Percentiles rank a stretch among this genome's conserved stretches.
These are phyloP conservation scores for Ganoderma sp. DNA, from an alignment of 1,284 basidiomycete species.

Conservation along the genomic window DNA sequence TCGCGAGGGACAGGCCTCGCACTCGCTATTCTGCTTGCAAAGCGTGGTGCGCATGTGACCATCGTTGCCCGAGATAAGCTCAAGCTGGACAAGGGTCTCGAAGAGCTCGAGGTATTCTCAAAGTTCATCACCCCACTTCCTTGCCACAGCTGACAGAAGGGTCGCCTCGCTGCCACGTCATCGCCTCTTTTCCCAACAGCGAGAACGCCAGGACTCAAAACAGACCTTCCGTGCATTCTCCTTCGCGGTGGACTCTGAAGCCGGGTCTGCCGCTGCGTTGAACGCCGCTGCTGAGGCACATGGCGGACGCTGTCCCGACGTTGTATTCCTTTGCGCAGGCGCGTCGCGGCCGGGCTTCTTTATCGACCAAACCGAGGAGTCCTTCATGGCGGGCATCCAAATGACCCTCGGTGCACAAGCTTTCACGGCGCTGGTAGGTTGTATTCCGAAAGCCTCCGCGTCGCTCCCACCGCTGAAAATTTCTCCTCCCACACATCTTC, in stretches of 20 bases:
- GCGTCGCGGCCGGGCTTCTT: constrained; percentile 73
- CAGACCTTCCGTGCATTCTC: constrained; percentile 70
- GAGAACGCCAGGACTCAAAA: constrained; percentile 51
- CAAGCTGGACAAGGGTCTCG: constrained; percentile 65
- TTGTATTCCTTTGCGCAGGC: constrained; percentile 82
- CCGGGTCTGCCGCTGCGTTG: constrained; percentile 61
- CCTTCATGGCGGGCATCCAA: constrained; percentile 67
- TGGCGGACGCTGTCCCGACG: constrained; percentile 67
- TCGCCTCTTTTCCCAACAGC: constrained; percentile 40
- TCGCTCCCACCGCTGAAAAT: background rate
- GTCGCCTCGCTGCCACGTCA: background rate
- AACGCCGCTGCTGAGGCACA: constrained; percentile 61
- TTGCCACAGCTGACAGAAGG: no score
- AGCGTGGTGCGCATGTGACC: constrained; percentile 78
- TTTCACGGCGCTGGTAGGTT: constrained; percentile 70
- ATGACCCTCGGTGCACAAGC: constrained; percentile 75
- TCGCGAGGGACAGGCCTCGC: constrained; percentile 83
- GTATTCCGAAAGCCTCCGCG: background rate
- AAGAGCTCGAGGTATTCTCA: constrained; percentile 61
- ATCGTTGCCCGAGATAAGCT: constrained; percentile 77
- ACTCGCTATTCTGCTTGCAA: constrained; percentile 70
- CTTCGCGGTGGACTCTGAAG: constrained; percentile 58
- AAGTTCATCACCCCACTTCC: no score
- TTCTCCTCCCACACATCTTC: background rate
- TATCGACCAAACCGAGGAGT: constrained; percentile 66